A percentile compares a stretch with the other conserved stretches of the same genome.
These are phyloP conservation scores for Ascochyta fabae DNA, from an alignment of 2,329 filamentous ascomycete genomes.

Conservation along the genomic window DNA sequence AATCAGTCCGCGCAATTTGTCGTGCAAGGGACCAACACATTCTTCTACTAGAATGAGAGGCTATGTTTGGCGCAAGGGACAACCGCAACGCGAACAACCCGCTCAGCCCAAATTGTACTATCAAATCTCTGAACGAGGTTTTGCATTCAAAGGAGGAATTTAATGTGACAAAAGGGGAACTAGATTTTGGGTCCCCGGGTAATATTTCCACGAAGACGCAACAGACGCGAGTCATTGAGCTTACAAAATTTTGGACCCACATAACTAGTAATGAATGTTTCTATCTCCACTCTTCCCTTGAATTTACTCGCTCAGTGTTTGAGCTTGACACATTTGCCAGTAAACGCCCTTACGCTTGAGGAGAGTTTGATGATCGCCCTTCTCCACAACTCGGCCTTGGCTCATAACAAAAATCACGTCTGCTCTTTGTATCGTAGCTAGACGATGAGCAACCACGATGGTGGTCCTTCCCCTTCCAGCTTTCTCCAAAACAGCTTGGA, in stretches of 20 bases:
- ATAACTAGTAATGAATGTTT: no score
- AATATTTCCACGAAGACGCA: background rate
- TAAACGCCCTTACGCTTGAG: slow-evolving; percentile 18
- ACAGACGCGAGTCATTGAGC: no score
- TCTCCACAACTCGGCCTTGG: slow-evolving; percentile 48
- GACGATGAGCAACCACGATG: slow-evolving; percentile 51
- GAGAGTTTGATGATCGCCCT: slow-evolving; percentile 33
- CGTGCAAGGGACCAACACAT: background rate
- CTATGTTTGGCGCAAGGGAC: background rate
- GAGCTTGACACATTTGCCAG: slow-evolving; percentile 28
- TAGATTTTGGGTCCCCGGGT: background rate
- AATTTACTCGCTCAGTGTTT: slow-evolving; percentile 6
- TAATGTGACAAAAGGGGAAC: background rate
- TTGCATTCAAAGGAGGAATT: background rate
- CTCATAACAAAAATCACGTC: slow-evolving; percentile 52
- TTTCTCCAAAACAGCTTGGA: slow-evolving; percentile 71
- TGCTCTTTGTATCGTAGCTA: slow-evolving; percentile 48
- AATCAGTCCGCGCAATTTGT: background rate
- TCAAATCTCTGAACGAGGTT: no score
- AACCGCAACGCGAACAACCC: background rate
- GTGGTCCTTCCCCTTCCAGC: slow-evolving; percentile 53
- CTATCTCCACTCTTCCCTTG: background rate
- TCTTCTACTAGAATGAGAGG: background rate
- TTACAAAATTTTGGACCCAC: no score
- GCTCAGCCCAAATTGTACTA: no score